Base-by-base conservation (phyloP, 2,329 filamentous ascomycete species). In the Geosmithia flava region DNA sequence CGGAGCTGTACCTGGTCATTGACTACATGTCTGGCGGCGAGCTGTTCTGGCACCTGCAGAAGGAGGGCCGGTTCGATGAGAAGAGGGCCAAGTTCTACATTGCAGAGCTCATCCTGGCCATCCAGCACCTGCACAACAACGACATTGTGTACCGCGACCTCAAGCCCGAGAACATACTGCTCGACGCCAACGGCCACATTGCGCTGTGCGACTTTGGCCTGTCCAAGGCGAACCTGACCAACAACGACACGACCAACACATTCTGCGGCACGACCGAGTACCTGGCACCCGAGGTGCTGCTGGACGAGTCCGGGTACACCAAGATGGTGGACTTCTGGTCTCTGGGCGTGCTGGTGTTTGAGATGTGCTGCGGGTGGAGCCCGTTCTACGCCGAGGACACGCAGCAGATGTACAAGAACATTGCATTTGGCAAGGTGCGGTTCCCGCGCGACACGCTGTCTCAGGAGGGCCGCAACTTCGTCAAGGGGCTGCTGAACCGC, bases 251-350 rank as follows among this genome's bases (percentile, higher is more conserved):
- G 0, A 98, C 93, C 47, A 98, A 97, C 67, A 98, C 93, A 1
- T 98, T 98, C 66, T 98, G 93, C 62, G 93, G 93, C 52, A 98
- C 93, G 1, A 98, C 93, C 0, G 93, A 98, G 64, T 98, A 98
- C 61, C 76, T 98, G 19, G 93, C 93, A 0, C 93, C 93, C 0
- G 93, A 98, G 62, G 93, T 97, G 2, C 74, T 98, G 15, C 71
- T 98, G 43, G 93, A 98, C 56, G 93, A 98, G 69, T 87, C 89
- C 59, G 93, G 93, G 33, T 98, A 98, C 67, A 97, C 93, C 48
- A 97, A 97, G 70, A 97, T 98, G 93, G 93, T 98, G 7, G 93
- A 98, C 64, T 98, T 97, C 65, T 98, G 93, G 93, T 98, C 93
- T 2, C 75, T 98, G 13, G 93, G 93, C 49, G 93, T 98, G 45